Percentiles rank a stretch among this genome's conserved stretches.
phyloP scores from a whole-genome alignment of 192 early-diverging fungal genomes.

The Linnemannia exigua region DNA sequence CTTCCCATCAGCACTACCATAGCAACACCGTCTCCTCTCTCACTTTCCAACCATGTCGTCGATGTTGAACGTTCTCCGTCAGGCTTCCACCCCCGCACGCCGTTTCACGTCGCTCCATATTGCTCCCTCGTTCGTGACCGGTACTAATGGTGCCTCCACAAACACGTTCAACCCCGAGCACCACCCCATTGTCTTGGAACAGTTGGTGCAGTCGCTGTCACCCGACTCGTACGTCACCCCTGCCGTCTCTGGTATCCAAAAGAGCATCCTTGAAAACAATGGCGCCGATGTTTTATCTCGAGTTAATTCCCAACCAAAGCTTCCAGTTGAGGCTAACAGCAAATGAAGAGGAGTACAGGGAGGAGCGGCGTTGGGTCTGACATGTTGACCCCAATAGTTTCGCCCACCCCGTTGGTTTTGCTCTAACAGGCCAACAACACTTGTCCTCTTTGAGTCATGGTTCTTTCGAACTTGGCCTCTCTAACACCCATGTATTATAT shows the following conservation, averaged over 20 bases:
- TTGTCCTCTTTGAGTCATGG: too few relatives aligned
- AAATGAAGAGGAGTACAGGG: too few relatives aligned
- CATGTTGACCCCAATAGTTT: too few relatives aligned
- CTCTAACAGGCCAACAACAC: too few relatives aligned
- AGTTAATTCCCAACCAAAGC: too few relatives aligned
- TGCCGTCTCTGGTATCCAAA: constrained; percentile 2
- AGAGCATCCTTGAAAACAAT: constrained; percentile 33
- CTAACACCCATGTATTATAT: too few relatives aligned
- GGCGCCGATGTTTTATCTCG: neutral
- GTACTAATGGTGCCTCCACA: neutral
- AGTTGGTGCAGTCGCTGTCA: constrained; percentile 51
- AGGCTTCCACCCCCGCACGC: constrained; percentile 50
- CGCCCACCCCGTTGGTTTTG: too few relatives aligned
- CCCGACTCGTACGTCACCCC: constrained; percentile 20
- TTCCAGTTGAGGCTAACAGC: too few relatives aligned
- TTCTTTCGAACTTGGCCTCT: too few relatives aligned
- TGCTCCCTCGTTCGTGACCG: constrained; percentile 6
- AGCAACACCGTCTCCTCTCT: neutral
- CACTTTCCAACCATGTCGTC: constrained; percentile 40
- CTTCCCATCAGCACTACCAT: neutral
- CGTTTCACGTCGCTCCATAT: constrained; percentile 49
- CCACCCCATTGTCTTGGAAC: constrained; percentile 51
- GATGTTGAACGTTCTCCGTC: constrained; percentile 53
- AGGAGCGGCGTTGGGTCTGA: too few relatives aligned
- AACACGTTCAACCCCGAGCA: constrained; percentile 47